Base-by-base conservation (phyloP, 176 grass and related monocot genomes). In the Metroxylon sagu region DNA sequence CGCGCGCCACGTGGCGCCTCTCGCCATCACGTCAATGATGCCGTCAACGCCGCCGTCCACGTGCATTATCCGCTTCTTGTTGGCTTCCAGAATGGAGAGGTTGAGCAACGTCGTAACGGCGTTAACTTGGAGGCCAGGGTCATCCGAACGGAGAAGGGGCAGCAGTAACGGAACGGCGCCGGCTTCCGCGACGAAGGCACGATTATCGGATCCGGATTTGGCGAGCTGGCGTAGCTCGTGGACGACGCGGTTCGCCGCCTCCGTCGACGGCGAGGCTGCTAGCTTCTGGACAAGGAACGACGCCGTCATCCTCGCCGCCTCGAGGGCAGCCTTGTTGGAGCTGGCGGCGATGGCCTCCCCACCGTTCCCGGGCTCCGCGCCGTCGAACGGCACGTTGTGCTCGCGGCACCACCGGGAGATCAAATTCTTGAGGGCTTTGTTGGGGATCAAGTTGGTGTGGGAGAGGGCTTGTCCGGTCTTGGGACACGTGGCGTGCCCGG, bases 41-140 rank as follows among this genome's bases (percentile, higher is more conserved):
- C 78, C 88, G 25, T 92, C 84, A 1, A 84, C 30, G 23, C 73
- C 84, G 64, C 93, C 88, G 31, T 98, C 82, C 3, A 76, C 79
- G 68, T 92, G 88, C 93, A 98, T 93, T 67, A 98, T 85, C 56
- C 78, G 88, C 78, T 82, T 82, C 76, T 89, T 92, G 84, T 98
- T 98, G 26, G 88, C 81, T 54, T 98, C 93, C 16, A 89, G 78
- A 14, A 92, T 85, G 12, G 88, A 98, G 0, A 98, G 88, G 74
- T 98, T 92, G 6, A 92, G 84, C 66, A 98, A 57, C 48, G 84
- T 87, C 5, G 93, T 92, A 12, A 98, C 76, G 8, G 87, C 81
- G 81, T 92, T 85, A 29, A 98, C 79, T 73, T 98, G 87, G 16
- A 98, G 84, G 49, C 19, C 82, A 5, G 81, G 74, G 31, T 89